Evolutionary conservation across 75 land plant species (phyloP), one percentile per base, ranked within the genome.

Genomic region (Sequoia sempervirens): DNA sequence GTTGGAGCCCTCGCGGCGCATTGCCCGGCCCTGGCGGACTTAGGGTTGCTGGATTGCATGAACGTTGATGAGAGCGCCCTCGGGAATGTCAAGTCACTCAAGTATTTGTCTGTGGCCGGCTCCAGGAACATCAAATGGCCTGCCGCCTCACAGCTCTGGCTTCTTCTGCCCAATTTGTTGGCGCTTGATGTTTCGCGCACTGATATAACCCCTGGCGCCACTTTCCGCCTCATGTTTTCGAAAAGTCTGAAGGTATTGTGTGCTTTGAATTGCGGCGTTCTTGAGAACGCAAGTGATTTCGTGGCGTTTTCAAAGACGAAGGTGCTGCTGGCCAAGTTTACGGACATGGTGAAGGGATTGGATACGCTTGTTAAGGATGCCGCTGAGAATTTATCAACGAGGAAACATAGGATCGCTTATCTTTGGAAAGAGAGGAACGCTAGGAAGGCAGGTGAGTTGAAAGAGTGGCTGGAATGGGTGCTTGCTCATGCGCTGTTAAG

Each of bases 131-230:
- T 98, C 53, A 90, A 91, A 38, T 98, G 99, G 99, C 87, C 54
- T 52, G 40, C 87, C 26, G 95, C 90, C 30, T 75, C 91, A 9
- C 84, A 88, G 10, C 7, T 38, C 37, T 95, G 96, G 95, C 87
- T 84, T 83, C 90, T 89, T 74, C 89, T 98, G 40, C 92, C 95
- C 15, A 85, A 93, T 82, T 84, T 98, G 84, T 83, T 85, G n/a
- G 99, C 91, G 0, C 75, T 98, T 34, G 99, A 98, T 90, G 93
- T 96, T 56, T 98, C 99, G 1, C 85, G 99, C 70, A 98, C 99
- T 41, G 98, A 96, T 75, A 86, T 98, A 9, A 86, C 88, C 26
- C 87, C 94, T 4, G 73, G 70, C 47, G 91, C 91, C 69, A 92
- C 91, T 66, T 86, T 85, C 11, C 80, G 92, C 52, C 82, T 96